These are phyloP conservation scores for Naegleria fowleri DNA, from an alignment of 208 protist species.

Conservation along the genomic window DNA sequence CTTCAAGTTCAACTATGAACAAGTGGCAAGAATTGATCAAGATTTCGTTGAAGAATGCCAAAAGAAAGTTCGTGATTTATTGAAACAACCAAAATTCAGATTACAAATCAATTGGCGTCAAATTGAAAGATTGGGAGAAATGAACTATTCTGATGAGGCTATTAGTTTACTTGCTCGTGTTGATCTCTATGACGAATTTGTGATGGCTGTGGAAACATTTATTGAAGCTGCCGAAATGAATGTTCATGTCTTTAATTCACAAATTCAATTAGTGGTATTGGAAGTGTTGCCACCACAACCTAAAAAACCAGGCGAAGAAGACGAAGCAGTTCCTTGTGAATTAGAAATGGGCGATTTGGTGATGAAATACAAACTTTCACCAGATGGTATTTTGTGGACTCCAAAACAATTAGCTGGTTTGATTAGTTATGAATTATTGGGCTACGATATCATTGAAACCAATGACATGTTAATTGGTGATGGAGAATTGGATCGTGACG, in stretches of 20 bases:
- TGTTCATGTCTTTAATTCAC: not conserved
- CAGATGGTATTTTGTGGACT: not conserved
- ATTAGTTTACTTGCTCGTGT: not conserved
- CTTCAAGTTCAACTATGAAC: not conserved
- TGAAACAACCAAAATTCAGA: not conserved
- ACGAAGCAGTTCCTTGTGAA: not conserved
- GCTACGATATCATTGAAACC: not conserved
- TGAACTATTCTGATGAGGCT: not conserved
- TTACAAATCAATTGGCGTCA: constrained; percentile 4
- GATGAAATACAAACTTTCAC: constrained; percentile 17
- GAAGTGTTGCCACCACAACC: not conserved
- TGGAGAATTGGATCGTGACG: not conserved
- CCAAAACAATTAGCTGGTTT: not conserved
- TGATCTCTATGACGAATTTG: not conserved
- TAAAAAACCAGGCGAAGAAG: not conserved
- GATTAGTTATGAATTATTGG: not conserved
- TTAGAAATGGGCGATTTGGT: not conserved
- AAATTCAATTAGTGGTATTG: not conserved
- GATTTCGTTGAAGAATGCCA: not conserved
- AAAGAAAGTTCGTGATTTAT: not conserved
- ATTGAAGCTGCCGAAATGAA: not conserved
- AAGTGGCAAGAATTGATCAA: constrained; percentile 10
- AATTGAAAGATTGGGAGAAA: not conserved
- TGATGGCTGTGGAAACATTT: not conserved
- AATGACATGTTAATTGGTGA: not conserved